phyloP scores from a whole-genome alignment of 345 rosid species.

The Zanthoxylum bungeanum region DNA sequence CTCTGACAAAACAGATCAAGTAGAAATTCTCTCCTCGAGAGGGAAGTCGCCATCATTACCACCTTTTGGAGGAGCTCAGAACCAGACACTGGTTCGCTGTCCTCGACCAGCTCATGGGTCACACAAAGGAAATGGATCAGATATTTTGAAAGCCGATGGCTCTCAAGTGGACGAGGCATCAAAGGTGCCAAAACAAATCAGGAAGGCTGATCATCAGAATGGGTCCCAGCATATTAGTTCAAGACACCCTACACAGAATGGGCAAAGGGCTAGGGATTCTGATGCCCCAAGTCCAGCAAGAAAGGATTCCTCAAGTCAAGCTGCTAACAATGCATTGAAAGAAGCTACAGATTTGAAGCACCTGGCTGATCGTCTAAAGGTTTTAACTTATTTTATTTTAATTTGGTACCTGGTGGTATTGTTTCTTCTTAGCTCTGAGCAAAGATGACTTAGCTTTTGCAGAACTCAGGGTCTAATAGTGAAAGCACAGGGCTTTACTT shows the following conservation, averaged over 20 bases:
- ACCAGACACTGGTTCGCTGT: slow-evolving; percentile 28
- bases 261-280: slow-evolving; percentile 43
- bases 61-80: slow-evolving; percentile 45
- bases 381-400: slow-evolving; percentile 23
- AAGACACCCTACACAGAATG: slow-evolving; percentile 48
- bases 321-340: slow-evolving; percentile 70
- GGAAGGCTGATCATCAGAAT: slow-evolving; percentile 41
- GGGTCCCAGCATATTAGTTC: slow-evolving; percentile 43
- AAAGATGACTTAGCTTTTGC: slow-evolving; percentile 24
- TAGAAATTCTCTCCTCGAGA: slow-evolving; percentile 38
- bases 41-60: slow-evolving; percentile 38
- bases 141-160: slow-evolving; percentile 18
- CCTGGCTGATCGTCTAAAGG: slow-evolving; percentile 93
- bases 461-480: slow-evolving; percentile 54
- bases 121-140: slow-evolving; percentile 33
- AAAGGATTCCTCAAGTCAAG: slow-evolving; percentile 65
- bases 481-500: slow-evolving; percentile 85
- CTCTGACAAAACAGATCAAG: slow-evolving; percentile 33
- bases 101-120: slow-evolving; percentile 27
- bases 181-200: slow-evolving; percentile 37
- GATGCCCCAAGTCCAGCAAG: slow-evolving; percentile 66
- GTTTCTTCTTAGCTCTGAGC: slow-evolving; percentile 12
- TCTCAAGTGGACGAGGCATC: slow-evolving; percentile 36
- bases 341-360: slow-evolving; percentile 96
- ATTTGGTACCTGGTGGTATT: slow-evolving; percentile 11